Percentiles rank a stretch among this genome's conserved stretches.
These are phyloP conservation scores for Aphanomyces stellatus DNA, from an alignment of 352 stramenopile genomes.

Conservation along the genomic window DNA sequence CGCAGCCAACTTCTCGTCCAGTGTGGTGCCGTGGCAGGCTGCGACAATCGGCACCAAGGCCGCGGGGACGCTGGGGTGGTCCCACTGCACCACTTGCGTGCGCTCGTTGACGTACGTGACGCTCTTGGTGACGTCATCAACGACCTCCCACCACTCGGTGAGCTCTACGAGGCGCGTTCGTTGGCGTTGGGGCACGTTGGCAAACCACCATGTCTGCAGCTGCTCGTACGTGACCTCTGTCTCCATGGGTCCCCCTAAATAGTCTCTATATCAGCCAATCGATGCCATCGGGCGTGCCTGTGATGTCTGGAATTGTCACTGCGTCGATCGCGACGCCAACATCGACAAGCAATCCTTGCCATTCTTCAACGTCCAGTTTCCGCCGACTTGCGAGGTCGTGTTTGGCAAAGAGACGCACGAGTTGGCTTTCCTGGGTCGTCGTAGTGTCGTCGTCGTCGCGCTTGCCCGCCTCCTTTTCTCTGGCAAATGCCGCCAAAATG, in stretches of 20 bases:
- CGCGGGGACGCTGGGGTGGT: background rate
- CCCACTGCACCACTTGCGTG: conserved; percentile 3
- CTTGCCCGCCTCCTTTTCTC: conserved; percentile 4
- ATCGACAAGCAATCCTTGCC: background rate
- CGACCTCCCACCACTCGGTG: background rate
- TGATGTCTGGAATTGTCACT: background rate
- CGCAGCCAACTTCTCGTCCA: background rate
- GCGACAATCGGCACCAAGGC: background rate
- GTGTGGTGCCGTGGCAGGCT: background rate
- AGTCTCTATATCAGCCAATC: no score
- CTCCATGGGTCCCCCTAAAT: no score
- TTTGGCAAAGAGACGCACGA: background rate
- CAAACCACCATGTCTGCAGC: conserved; percentile 10
- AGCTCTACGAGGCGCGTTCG: conserved; percentile 1
- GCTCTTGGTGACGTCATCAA: background rate
- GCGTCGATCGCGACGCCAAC: background rate
- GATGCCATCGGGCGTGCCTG: no score
- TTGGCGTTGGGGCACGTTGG: background rate
- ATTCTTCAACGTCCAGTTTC: conserved; percentile 7
- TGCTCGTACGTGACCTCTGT: background rate
- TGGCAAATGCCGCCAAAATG: conserved; percentile 3
- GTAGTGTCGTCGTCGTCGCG: no score
- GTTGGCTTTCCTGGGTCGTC: background rate
- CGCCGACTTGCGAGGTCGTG: background rate
- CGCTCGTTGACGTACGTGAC: conserved; percentile 6